These are phyloP conservation scores for Fusarium nelsonii DNA, from an alignment of 2,329 filamentous ascomycete species.

Conservation along the genomic window DNA sequence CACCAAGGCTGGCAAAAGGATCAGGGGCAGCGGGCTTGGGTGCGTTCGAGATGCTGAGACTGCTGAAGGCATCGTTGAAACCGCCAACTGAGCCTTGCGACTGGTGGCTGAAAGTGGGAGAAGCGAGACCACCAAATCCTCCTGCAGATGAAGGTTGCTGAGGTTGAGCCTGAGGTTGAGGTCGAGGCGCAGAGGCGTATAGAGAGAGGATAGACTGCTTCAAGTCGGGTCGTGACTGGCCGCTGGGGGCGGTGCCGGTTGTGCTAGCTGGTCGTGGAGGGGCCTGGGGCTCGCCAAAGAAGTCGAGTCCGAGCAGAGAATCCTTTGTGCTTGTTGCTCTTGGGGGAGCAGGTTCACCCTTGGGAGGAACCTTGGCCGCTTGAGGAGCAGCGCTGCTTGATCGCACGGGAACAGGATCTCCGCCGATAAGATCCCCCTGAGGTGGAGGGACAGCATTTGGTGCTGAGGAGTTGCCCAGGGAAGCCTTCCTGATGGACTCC, in stretches of 20 bases:
- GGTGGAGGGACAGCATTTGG: slow-evolving; percentile 56
- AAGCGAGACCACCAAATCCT: slow-evolving; percentile 76
- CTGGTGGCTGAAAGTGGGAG: slow-evolving; percentile 66
- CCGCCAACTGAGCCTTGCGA: slow-evolving; percentile 67
- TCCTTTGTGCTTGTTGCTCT: slow-evolving; percentile 82
- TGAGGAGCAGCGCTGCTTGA: slow-evolving; percentile 80
- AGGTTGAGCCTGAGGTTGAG: slow-evolving; percentile 68
- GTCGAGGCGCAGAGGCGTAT: slow-evolving; percentile 86
- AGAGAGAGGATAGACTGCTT: slow-evolving; percentile 98
- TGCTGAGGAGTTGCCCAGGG: slow-evolving; percentile 59
- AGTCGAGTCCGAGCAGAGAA: slow-evolving; percentile 91
- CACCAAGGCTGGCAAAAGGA: slow-evolving; percentile 72
- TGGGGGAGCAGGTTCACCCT: slow-evolving; percentile 73
- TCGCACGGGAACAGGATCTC: slow-evolving; percentile 75
- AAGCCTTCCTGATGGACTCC: slow-evolving; percentile 71
- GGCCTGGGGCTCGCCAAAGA: slow-evolving; percentile 80
- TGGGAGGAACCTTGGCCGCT: slow-evolving; percentile 67
- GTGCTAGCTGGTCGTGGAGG: slow-evolving; percentile 88
- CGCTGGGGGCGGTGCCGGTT: slow-evolving; percentile 69
- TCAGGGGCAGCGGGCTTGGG: slow-evolving; percentile 60
- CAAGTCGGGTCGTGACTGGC: slow-evolving; percentile 86
- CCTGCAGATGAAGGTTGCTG: slow-evolving; percentile 65
- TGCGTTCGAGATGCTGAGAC: slow-evolving; percentile 59
- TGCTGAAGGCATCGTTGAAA: slow-evolving; percentile 79
- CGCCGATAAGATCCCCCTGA: slow-evolving; percentile 85